phyloP scores from a whole-genome alignment of 768 basidiomycete genomes.

The Hypholoma fasciculare region DNA sequence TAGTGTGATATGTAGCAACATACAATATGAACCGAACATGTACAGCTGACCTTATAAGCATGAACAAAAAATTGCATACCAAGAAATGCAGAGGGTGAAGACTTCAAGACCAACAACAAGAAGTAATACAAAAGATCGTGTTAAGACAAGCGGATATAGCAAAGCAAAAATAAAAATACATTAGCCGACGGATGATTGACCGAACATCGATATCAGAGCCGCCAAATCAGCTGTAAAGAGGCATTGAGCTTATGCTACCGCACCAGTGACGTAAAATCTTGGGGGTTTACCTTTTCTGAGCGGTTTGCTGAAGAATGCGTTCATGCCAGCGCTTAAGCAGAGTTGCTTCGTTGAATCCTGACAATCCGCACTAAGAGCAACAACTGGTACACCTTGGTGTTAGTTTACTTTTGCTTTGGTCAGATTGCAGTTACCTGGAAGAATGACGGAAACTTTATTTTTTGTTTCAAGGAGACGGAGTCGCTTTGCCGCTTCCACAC shows the following conservation, averaged over 20 bases:
- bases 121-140: background rate
- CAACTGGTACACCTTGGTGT: conserved; percentile 39
- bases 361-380: conserved; percentile 75
- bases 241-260: background rate
- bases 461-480: conserved; percentile 58
- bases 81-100: background rate
- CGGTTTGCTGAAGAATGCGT: conserved; percentile 74
- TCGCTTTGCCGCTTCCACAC: conserved; percentile 72
- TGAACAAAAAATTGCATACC: too few species aligned
- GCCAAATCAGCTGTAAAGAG: conserved; percentile 49
- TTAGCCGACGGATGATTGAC: conserved; percentile 22
- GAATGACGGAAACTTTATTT: conserved; percentile 44
- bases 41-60: too few species aligned
- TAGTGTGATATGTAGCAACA: background rate
- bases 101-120: background rate
- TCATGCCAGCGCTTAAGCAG: conserved; percentile 80
- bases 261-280: background rate
- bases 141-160: background rate
- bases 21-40: background rate
- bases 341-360: conserved; percentile 76
- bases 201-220: conserved; percentile 55
- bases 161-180: background rate
- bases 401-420: background rate
- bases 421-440: conserved; percentile 50
- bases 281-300: conserved; percentile 50